Evolutionary conservation across 768 basidiomycete genomes (phyloP).

Genomic region (Collybia mongolica): DNA sequence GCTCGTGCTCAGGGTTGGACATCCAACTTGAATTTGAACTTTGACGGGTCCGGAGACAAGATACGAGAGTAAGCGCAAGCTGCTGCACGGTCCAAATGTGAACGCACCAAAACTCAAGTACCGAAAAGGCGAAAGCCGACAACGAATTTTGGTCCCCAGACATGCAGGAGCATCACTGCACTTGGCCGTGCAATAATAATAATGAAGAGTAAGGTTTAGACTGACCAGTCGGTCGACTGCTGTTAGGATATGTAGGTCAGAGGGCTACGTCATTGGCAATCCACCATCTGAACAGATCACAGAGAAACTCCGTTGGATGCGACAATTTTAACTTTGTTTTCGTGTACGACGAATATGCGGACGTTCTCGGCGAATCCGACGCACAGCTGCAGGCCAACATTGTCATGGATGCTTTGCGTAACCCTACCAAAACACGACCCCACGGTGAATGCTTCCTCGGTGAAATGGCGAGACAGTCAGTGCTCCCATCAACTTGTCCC

Average conservation of each 20-base stretch:
- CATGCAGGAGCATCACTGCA: too few relatives aligned
- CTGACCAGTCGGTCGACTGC: too few relatives aligned
- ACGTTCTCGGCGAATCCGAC: constrained; percentile 10
- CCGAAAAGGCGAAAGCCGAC: too few relatives aligned
- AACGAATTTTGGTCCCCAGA: too few relatives aligned
- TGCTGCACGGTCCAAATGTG: too few relatives aligned
- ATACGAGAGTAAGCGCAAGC: too few relatives aligned
- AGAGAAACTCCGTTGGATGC: constrained; percentile 11
- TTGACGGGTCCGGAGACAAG: too few relatives aligned
- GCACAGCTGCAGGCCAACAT: constrained; percentile 12
- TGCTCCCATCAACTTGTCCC: neutral
- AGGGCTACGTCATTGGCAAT: too few relatives aligned
- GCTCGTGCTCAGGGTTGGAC: neutral
- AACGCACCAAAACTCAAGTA: too few relatives aligned
- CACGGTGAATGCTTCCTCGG: constrained; percentile 14
- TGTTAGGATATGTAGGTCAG: neutral
- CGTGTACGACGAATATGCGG: constrained; percentile 20
- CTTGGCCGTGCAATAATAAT: too few relatives aligned
- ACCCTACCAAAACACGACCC: constrained; percentile 13
- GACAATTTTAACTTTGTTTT: constrained; percentile 21
- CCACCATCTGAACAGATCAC: neutral
- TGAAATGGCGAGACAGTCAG: constrained; percentile 16
- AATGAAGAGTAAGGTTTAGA: neutral
- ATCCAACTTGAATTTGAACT: neutral
- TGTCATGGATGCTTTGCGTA: constrained; percentile 20